Evolutionary conservation across 2,329 filamentous ascomycete genomes (phyloP).

Genomic region (Colletotrichum sojae): DNA sequence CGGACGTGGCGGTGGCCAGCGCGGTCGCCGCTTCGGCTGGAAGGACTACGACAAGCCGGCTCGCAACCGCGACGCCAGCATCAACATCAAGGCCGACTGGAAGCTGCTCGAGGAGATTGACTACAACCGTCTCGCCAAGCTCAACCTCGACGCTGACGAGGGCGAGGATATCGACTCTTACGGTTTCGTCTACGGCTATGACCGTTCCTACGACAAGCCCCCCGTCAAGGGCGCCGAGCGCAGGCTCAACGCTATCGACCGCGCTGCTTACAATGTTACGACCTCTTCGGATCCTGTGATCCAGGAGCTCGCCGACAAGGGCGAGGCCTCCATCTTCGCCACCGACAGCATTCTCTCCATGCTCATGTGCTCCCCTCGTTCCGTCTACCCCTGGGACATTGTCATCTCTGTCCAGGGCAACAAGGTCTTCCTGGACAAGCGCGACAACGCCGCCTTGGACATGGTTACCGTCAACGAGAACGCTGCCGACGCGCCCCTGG

Average conservation of each 20-base stretch:
- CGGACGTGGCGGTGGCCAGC: constrained; percentile 77
- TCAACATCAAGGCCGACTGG: constrained; percentile 98
- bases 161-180: constrained; percentile 96
- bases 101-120: constrained; percentile 97
- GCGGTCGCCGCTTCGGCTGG: constrained; percentile 94
- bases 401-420: constrained; percentile 93
- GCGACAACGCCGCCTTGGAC: constrained; percentile 93
- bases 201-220: constrained; percentile 93
- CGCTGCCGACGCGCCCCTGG: constrained; percentile 92
- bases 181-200: constrained; percentile 98
- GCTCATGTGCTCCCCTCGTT: constrained; percentile 98
- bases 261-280: constrained; percentile 97
- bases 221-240: constrained; percentile 90
- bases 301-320: constrained; percentile 95
- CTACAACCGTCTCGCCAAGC: constrained; percentile 93
- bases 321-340: constrained; percentile 96
- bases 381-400: constrained; percentile 98
- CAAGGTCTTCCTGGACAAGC: constrained; percentile 99
- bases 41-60: constrained; percentile 99
- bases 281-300: constrained; percentile 97
- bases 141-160: constrained; percentile 94
- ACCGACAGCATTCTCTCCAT: constrained; percentile 98
- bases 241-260: constrained; percentile 90
- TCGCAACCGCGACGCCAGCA: constrained; percentile 94
- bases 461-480: constrained; percentile 99